Conservation (phyloP, 345 rosid genomes). For the Camelina neglecta region DNA sequence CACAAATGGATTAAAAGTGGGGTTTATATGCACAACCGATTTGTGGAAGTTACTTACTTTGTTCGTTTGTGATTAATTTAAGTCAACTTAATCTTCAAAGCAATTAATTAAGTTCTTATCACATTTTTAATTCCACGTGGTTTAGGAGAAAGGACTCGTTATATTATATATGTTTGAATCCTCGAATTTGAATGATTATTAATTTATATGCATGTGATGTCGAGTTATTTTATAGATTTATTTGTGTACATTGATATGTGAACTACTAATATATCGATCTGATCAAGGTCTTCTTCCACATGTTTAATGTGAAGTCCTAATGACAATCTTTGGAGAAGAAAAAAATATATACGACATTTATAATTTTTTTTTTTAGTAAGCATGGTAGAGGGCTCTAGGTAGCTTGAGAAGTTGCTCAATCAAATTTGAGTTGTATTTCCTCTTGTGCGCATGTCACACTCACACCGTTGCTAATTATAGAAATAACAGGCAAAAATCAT, state of each 20-base stretch:
- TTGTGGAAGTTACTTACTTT: slow-evolving; percentile 37
- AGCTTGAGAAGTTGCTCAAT: slow-evolving; percentile 33
- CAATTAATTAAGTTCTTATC: slow-evolving; percentile 28
- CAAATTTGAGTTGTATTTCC: slow-evolving; percentile 32
- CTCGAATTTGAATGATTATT: not conserved
- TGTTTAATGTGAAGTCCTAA: slow-evolving; percentile 33
- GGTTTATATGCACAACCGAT: slow-evolving; percentile 32
- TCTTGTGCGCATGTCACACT: slow-evolving; percentile 25
- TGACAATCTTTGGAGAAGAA: not conserved
- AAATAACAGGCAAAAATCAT: not conserved
- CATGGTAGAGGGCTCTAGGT: not conserved
- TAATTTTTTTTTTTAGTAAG: not conserved
- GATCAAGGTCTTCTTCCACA: slow-evolving; percentile 36
- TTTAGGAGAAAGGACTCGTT: slow-evolving; percentile 10
- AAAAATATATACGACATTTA: not conserved
- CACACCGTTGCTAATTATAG: slow-evolving; percentile 11
- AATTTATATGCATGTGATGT: slow-evolving; percentile 3
- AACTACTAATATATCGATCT: slow-evolving; percentile 17
- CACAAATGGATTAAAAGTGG: slow-evolving; percentile 1
- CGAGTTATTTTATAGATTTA: slow-evolving; percentile 18
- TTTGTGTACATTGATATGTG: slow-evolving; percentile 7
- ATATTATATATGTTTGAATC: slow-evolving; percentile 32
- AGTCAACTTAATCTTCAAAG: slow-evolving; percentile 41
- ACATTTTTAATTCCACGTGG: slow-evolving; percentile 33
- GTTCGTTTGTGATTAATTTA: slow-evolving; percentile 19